These are phyloP conservation scores for Populus davidiana DNA, from an alignment of 345 rosid species.

Conservation along the genomic window DNA sequence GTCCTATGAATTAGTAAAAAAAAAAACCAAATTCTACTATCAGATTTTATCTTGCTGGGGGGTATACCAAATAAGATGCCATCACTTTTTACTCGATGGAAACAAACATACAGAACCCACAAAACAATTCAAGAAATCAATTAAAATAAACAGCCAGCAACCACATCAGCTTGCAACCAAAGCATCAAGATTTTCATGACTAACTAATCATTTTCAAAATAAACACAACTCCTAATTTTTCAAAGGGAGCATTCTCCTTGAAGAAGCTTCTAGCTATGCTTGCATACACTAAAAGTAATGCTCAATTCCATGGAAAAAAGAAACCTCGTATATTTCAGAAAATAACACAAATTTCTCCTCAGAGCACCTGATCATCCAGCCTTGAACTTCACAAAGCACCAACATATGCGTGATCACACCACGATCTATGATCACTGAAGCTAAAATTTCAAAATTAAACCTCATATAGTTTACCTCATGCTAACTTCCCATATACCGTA, in stretches of 20 bases:
- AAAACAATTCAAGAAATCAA: neutral
- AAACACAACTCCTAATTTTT: neutral
- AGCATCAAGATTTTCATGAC: conserved; percentile 4
- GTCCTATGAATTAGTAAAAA: conserved; percentile 52
- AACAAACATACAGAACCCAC: neutral
- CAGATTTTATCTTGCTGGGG: neutral
- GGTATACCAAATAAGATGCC: neutral
- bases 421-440: neutral
- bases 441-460: neutral
- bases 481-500: neutral
- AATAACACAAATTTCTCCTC: neutral
- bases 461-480: neutral
- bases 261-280: neutral
- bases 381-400: neutral
- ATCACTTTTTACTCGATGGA: neutral
- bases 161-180: neutral
- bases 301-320: neutral
- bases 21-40: conserved; percentile 14
- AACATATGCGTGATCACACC: neutral
- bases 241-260: neutral
- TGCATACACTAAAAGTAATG: neutral
- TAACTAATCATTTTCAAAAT: neutral
- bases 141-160: neutral
- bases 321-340: neutral
- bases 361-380: neutral